Percentiles rank a stretch among this genome's conserved stretches.
These are phyloP conservation scores for Dactylellina sp. DNA, from an alignment of 2,329 filamentous ascomycete species.

Conservation along the genomic window DNA sequence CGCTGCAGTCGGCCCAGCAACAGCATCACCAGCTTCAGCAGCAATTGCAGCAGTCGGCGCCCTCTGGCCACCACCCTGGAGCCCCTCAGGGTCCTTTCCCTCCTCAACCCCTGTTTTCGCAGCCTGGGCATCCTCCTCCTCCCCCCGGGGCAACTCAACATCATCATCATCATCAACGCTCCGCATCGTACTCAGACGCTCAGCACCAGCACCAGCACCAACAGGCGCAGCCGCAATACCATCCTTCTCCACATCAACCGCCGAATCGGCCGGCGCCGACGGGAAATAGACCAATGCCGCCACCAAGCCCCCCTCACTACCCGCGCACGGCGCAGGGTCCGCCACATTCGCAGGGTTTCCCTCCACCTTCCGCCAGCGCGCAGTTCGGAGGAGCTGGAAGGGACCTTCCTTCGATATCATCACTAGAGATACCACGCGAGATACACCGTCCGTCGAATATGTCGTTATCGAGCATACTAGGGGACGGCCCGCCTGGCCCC, in stretches of 20 bases:
- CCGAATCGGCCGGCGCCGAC: conserved; percentile 37
- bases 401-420: conserved; percentile 51
- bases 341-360: conserved; percentile 46
- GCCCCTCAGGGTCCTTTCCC: conserved; percentile 46
- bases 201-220: conserved; percentile 16
- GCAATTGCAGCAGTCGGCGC: conserved; percentile 50
- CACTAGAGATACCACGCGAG: conserved; percentile 46
- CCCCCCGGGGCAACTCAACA: conserved; percentile 22
- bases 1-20: conserved; percentile 51
- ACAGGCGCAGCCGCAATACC: conserved; percentile 28
- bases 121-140: conserved; percentile 21
- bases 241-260: conserved; percentile 41
- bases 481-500: conserved; percentile 44
- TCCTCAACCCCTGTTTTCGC: conserved; percentile 54
- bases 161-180: conserved; percentile 55
- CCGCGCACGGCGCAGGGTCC: conserved; percentile 40
- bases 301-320: conserved; percentile 53
- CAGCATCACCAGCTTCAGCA: conserved; percentile 57
- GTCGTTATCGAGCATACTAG: conserved; percentile 54
- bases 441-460: conserved; percentile 44
- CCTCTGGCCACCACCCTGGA: conserved; percentile 35
- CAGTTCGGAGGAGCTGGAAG: conserved; percentile 42
- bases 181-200: conserved; percentile 44
- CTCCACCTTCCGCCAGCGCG: conserved; percentile 25
- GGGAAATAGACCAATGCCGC: conserved; percentile 45